Base-by-base conservation (phyloP, 306 rosid genomes). In the Prinsepia uniflora region DNA sequence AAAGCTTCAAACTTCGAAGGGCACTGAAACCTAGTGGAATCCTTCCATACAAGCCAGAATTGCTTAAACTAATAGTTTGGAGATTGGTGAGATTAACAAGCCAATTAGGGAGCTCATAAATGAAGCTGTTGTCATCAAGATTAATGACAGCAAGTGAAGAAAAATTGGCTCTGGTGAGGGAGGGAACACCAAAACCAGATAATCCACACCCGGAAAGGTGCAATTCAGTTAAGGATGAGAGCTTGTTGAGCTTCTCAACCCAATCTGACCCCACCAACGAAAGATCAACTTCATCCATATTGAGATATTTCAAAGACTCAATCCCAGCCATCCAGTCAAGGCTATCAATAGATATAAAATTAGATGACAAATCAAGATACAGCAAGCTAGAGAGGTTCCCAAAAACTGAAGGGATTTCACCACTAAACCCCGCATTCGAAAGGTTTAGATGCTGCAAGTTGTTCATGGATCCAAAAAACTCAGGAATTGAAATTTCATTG, bases 371-470 rank as follows among this genome's bases (percentile, higher is more conserved):
- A 63, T 79, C 83, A 72, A 84, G 86, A 64, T 36, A 71, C 65
- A 72, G 76, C 76, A 81, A 65, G 44, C 43, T 65, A 12, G 83
- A 79, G 45, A 83, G 78, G 74, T 83, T 81, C 36, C 86, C 75
- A 17, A 84, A 66, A 45, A 30, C 71, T 19, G 71, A 73, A 65
- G 86, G 82, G 68, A 86, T 46, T 44, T 0, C 0, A 3, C 80
- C 81, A 67, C 58, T 12, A 70, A 84, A 80, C 17, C 82, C 91
- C 7, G 86, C 67, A 73, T 63, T 0, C 41, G 87, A 84, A 19
- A 87, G 46, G 73, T 84, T 75, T 15, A 84, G 68, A 58, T 87
- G 76, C 43, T 75, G 79, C 78, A 87, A 73, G 69, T 80, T 80
- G 42, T 59, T 8, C 15, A 84, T 10, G 52, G 82, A 67, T 39